phyloP scores from a whole-genome alignment of 306 rosid species.

The Sicyos edulis region DNA sequence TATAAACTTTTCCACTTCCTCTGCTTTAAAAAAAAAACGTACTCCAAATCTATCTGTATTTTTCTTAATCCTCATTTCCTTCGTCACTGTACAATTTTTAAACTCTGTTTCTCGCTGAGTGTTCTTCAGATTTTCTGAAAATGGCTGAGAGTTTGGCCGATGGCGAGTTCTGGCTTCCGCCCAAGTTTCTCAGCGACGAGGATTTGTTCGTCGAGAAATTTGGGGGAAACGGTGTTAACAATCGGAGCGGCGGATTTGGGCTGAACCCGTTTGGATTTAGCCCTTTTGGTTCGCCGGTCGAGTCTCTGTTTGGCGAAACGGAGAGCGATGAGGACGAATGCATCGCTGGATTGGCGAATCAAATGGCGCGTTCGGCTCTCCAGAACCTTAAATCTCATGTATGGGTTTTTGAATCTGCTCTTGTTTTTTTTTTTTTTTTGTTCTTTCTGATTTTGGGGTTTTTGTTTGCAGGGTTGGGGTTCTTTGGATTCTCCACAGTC shows the following conservation, averaged over 20 bases:
- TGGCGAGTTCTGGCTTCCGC: conserved; percentile 74
- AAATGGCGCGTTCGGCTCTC: conserved; percentile 43
- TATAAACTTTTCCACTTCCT: conserved; percentile 13
- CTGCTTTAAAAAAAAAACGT: conserved; percentile 16
- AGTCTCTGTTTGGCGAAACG: conserved; percentile 52
- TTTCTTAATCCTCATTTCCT: neutral
- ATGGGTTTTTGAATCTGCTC: neutral
- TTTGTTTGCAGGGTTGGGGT: conserved; percentile 16
- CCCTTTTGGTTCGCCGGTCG: conserved; percentile 47
- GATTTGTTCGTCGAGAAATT: conserved; percentile 17
- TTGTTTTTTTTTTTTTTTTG: too few species aligned
- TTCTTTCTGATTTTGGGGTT: neutral
- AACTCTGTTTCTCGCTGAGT: neutral
- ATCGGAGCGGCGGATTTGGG: neutral
- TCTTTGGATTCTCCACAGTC: conserved; percentile 45
- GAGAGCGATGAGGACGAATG: conserved; percentile 76
- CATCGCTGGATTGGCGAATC: conserved; percentile 54
- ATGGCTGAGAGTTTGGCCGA: conserved; percentile 58
- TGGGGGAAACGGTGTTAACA: too few species aligned
- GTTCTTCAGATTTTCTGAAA: neutral
- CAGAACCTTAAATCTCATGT: conserved; percentile 39
- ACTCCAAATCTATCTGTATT: neutral
- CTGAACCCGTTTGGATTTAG: conserved; percentile 31
- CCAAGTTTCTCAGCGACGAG: conserved; percentile 61
- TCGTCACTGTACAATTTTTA: neutral